Evolutionary conservation across 805 yeast genomes (phyloP), one percentile per base, ranked within the genome.

Genomic region (Danielia reshetovae): DNA sequence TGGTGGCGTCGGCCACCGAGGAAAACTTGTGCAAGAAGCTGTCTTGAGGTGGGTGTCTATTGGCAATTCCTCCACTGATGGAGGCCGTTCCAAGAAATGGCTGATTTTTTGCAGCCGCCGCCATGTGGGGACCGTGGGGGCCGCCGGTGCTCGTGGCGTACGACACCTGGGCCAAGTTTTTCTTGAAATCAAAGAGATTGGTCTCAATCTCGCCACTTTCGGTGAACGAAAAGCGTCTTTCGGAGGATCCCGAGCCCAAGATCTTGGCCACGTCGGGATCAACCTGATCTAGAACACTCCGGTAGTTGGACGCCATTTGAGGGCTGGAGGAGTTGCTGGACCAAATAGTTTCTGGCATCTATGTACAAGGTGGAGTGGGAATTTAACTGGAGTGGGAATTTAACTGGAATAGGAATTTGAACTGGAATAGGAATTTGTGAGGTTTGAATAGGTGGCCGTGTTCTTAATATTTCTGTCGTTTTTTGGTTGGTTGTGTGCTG

Each of bases 1-100:
- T 65, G 0, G 87, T 80, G 30, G 82, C 81, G 37, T 80, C 85
- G 5, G 83, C 81, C 12, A 80, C 81, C 2, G 77, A 63, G 5
- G 81, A 65, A 49, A 80, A 80, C 56, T 78, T 79, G 42, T 76
- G 80, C 42, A 80, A 59, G 48, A 80, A 80, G 31, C 74, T 64
- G 13, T 64, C 71, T 35, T 60, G 68, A 18, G 68, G 70, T 2
- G 72, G 72, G 31, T 67, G 73, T 39, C 72, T 58, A 37, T 56
- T 62, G 23, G 73, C 69, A 27, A 69, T 68, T 7, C 77, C 79
- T 12, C 78, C 80, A 34, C 77, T 70, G 24, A 79, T 74, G 2
- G 83, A 75, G 7, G 83, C 81, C 7, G 85, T 68, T 2, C 79
- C 81, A 46, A 78, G 73, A 15, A 60, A 40, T 3, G 59, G 51